phyloP scores from a whole-genome alignment of 2,329 filamentous ascomycete genomes.

The Fusarium bulbicola region DNA sequence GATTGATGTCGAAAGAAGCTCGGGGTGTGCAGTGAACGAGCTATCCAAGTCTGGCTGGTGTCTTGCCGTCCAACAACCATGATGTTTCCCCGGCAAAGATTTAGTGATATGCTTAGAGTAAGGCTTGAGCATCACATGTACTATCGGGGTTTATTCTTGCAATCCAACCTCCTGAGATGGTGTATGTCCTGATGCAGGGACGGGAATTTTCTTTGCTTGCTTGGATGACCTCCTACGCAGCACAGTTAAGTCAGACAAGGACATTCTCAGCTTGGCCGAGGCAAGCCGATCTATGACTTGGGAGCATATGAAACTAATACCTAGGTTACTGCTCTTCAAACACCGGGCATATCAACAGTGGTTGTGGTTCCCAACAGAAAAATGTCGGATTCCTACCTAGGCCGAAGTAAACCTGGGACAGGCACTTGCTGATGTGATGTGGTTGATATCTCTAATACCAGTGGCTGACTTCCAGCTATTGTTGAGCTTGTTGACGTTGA shows the following conservation, averaged over 20 bases:
- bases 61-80: neutral
- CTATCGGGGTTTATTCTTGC: neutral
- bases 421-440: neutral
- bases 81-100: neutral
- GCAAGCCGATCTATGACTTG: slow-evolving; percentile 1
- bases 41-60: slow-evolving; percentile 5
- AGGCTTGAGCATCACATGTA: neutral
- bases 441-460: slow-evolving; percentile 13
- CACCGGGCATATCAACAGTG: neutral
- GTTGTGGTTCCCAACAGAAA: slow-evolving; percentile 13
- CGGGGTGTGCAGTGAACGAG: slow-evolving; percentile 7
- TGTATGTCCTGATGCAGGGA: neutral
- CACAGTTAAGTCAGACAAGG: neutral
- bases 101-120: neutral
- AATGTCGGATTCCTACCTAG: slow-evolving; percentile 1
- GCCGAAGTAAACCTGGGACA: slow-evolving; percentile 10
- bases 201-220: neutral
- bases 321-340: neutral
- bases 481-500: neutral
- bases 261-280: slow-evolving; percentile 14
- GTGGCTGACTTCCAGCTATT: neutral
- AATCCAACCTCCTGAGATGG: neutral
- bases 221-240: neutral
- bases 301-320: neutral
- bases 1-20: slow-evolving; percentile 3